These are phyloP conservation scores for Favolaschia claudopus DNA, from an alignment of 768 basidiomycete species.

Conservation along the genomic window DNA sequence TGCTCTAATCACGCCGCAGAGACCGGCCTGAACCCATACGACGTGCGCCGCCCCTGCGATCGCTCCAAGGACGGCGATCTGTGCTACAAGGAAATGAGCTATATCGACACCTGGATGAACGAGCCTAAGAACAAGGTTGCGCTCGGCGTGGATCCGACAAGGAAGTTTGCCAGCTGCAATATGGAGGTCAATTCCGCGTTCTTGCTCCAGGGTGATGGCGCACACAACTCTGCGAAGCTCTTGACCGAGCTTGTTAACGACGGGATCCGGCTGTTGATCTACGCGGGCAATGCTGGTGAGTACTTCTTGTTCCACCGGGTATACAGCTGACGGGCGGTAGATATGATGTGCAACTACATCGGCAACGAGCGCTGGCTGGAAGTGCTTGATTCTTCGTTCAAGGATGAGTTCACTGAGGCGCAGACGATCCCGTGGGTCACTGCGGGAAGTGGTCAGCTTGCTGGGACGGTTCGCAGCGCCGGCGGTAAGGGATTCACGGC, in stretches of 20 bases:
- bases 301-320: constrained; percentile 21
- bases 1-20: constrained; percentile 44
- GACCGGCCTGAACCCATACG: constrained; percentile 88
- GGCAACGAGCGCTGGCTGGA: constrained; percentile 84
- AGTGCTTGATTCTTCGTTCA: constrained; percentile 66
- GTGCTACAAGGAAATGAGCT: constrained; percentile 82
- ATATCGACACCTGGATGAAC: constrained; percentile 93
- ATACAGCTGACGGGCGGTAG: constrained; percentile 41
- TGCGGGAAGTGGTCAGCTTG: constrained; percentile 55
- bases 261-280: constrained; percentile 86
- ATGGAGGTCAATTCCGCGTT: constrained; percentile 85
- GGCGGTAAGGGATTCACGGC: constrained; percentile 69
- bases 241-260: constrained; percentile 83
- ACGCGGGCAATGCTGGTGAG: constrained; percentile 85
- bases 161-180: constrained; percentile 76
- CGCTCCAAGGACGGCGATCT: constrained; percentile 70
- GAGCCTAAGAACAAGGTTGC: constrained; percentile 76
- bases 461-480: constrained; percentile 75
- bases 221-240: constrained; percentile 82
- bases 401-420: constrained; percentile 62
- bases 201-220: constrained; percentile 81
- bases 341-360: constrained; percentile 90
- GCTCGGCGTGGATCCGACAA: constrained; percentile 71
- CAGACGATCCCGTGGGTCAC: constrained; percentile 65
- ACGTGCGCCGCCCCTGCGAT: constrained; percentile 82